Conservation (phyloP, 306 rosid species). For the Cucumis cinereus region DNA sequence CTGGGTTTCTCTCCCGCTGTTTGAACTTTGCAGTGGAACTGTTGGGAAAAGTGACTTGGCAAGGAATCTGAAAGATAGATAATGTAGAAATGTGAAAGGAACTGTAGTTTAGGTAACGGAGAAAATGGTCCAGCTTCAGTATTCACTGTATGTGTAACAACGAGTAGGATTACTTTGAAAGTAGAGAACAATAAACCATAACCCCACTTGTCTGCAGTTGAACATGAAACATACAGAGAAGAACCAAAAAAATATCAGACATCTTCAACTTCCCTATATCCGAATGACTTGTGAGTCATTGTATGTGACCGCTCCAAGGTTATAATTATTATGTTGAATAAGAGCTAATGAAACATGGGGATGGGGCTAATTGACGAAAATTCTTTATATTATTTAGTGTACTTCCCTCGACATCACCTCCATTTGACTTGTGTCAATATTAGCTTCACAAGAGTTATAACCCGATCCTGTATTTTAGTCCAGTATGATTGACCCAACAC, state of each 20-base stretch:
- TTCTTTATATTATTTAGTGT: not conserved
- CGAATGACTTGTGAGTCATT: not conserved
- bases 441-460: not conserved
- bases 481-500: not conserved
- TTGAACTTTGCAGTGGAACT: conserved; percentile 7
- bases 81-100: conserved; percentile 4
- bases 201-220: conserved; percentile 9
- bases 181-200: conserved; percentile 5
- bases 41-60: conserved; percentile 1
- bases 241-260: conserved; percentile 1
- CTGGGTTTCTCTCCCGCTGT: conserved; percentile 4
- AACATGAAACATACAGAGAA: conserved; percentile 6
- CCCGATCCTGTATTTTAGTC: not conserved
- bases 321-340: not conserved
- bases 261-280: conserved; percentile 4
- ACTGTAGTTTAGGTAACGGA: not conserved
- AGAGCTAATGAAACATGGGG: not conserved
- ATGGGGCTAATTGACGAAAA: not conserved
- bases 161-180: conserved; percentile 2
- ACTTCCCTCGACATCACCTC: not conserved
- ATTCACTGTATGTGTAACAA: conserved; percentile 4
- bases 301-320: not conserved
- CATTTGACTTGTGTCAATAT: not conserved
- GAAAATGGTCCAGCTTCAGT: not conserved
- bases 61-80: conserved; percentile 14